Conservation (phyloP, 1,284 basidiomycete species). For the Cystobasidium sp. region DNA sequence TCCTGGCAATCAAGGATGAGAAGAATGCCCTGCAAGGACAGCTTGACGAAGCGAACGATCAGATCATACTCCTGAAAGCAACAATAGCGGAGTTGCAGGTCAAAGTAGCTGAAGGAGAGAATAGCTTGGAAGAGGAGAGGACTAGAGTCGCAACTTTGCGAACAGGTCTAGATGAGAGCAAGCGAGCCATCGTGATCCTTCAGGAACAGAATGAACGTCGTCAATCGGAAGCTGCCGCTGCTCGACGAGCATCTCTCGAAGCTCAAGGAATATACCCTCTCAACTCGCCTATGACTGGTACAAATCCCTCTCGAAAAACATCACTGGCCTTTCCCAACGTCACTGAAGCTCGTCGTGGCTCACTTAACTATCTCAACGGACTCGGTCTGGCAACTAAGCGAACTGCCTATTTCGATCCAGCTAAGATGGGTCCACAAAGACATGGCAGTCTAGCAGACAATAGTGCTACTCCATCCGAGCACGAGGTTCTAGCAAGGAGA, state of each 20-base stretch:
- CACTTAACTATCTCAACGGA: constrained; percentile 39
- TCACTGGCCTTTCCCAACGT: constrained; percentile 22
- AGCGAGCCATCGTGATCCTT: constrained; percentile 85
- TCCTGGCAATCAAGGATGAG: constrained; percentile 31
- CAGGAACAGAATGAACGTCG: constrained; percentile 59
- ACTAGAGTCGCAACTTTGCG: constrained; percentile 78
- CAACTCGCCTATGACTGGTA: background rate
- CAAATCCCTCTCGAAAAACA: constrained; percentile 4
- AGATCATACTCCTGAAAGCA: constrained; percentile 26
- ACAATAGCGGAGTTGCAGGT: constrained; percentile 22
- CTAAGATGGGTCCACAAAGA: constrained; percentile 6
- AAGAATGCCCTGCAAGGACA: constrained; percentile 46
- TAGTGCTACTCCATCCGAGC: background rate
- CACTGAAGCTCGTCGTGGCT: constrained; percentile 33
- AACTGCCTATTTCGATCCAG: constrained; percentile 36
- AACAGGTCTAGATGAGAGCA: constrained; percentile 85
- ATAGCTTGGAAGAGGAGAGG: constrained; percentile 74
- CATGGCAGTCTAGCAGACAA: constrained; percentile 18
- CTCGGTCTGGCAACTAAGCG: constrained; percentile 37
- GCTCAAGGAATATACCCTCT: constrained; percentile 7
- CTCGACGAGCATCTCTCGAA: constrained; percentile 30
- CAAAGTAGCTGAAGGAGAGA: constrained; percentile 56
- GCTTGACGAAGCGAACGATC: constrained; percentile 45
- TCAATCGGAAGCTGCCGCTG: constrained; percentile 15
- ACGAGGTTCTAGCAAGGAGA: constrained; percentile 10